Conservation (phyloP, 352 stramenopile species). For the Phytopythium chamaehyphon region DNA sequence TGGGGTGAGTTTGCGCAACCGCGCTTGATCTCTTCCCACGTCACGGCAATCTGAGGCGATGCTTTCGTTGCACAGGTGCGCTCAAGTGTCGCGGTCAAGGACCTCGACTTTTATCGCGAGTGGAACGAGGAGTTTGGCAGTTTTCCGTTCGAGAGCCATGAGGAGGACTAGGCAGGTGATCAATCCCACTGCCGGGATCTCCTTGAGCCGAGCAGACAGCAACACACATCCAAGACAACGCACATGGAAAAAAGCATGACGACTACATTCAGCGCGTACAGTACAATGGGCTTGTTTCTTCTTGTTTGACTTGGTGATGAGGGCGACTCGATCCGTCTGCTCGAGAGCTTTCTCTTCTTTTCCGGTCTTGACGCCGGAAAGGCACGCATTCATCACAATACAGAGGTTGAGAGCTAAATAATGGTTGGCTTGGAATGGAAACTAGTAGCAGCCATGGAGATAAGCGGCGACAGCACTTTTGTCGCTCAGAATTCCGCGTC, state of each 20-base stretch:
- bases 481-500: slow-evolving; percentile 55
- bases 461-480: slow-evolving; percentile 6
- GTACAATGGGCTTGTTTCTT: slow-evolving; percentile 4
- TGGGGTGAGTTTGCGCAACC: slow-evolving; percentile 39
- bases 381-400: not conserved
- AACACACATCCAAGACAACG: too few relatives aligned
- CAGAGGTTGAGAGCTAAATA: slow-evolving; percentile 6
- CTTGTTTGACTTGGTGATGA: too few relatives aligned
- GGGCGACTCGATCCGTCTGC: too few relatives aligned
- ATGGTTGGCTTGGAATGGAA: too few relatives aligned
- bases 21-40: too few relatives aligned
- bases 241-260: too few relatives aligned
- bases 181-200: too few relatives aligned
- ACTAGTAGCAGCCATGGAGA: slow-evolving; percentile 28
- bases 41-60: too few relatives aligned
- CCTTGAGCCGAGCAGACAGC: too few relatives aligned
- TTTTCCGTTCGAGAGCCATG: slow-evolving; percentile 73
- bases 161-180: too few relatives aligned
- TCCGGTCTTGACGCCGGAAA: slow-evolving; percentile 2
- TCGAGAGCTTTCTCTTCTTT: slow-evolving; percentile 3
- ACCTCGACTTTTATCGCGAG: slow-evolving; percentile 91
- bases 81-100: slow-evolving; percentile 93
- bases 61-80: too few relatives aligned
- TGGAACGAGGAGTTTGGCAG: slow-evolving; percentile 95
- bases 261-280: not conserved